Base-by-base conservation (phyloP, 345 rosid species). In the Eutrema heterophyllum region DNA sequence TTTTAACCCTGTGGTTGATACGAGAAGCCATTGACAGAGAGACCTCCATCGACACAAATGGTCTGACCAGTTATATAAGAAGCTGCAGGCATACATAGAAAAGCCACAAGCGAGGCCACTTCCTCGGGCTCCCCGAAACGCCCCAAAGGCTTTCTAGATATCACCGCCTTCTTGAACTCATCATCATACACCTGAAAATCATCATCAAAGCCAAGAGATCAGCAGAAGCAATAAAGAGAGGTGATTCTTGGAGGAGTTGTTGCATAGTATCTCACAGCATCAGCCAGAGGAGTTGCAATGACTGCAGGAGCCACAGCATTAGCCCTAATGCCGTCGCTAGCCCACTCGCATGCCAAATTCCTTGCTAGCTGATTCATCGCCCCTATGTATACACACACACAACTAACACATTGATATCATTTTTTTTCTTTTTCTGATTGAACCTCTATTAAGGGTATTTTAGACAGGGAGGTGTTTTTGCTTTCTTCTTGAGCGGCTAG, bases 301-400 rank as follows among this genome's bases (percentile, higher is more conserved):
- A 79, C 86, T 85, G 87, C 91, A 80, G 96, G 94, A 46, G 92
- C 96, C 52, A 92, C 93, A 45, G 89, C 86, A 65, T 89, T 89
- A 71, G 83, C 78, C 78, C 90, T 86, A 73, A 92, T 92, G 35
- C 84, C 84, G 65, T 89, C 96, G 4, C 74, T 81, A 1, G 92
- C 94, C 96, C 96, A 92, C 67, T 92, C 97, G 51, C 92, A 89
- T 29, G 96, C 92, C 81, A 92, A 77, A 55, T 76, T 86, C 71
- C 72, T 88, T 16, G 93, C 86, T 38, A 92, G 87, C 79, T 88
- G 96, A 72, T 88, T 88, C 71, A 92, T 80, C n/a, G 96, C 93
- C 52, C 87, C 92, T 88, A 68, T 7, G 18, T 33, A n/a, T 9
- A 33, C 13, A 29, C 58, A 27, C 57, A 55, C 60, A 56, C 45